phyloP scores from a whole-genome alignment of 2,329 filamentous ascomycete genomes.

The Cladophialophora bantiana region DNA sequence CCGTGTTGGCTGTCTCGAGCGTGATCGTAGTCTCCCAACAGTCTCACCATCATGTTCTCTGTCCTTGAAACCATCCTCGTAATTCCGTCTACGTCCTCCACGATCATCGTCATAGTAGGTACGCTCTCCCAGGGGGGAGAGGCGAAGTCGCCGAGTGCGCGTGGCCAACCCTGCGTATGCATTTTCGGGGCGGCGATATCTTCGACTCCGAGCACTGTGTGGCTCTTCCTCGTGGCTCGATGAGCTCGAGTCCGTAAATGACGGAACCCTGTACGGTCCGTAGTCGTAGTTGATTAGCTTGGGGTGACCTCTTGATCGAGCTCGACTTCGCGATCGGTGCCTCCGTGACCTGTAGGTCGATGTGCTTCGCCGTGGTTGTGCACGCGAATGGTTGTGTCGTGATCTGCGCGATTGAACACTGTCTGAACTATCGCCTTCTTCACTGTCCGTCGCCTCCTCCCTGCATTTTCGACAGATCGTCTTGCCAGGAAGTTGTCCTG shows the following conservation, averaged over 20 bases:
- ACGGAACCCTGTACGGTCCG: constrained; percentile 1
- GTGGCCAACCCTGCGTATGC: constrained; percentile 4
- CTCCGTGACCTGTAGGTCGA: constrained; percentile 2
- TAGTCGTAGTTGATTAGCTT: constrained; percentile 5
- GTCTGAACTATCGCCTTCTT: constrained; percentile 33
- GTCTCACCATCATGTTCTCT: constrained; percentile 20
- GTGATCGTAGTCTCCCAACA: neutral
- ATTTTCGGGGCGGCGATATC: constrained; percentile 10
- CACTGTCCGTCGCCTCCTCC: constrained; percentile 36
- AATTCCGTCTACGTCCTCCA: neutral
- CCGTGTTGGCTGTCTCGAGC: constrained; percentile 10
- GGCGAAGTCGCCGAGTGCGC: constrained; percentile 20
- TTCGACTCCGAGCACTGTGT: constrained; percentile 3
- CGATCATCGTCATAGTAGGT: constrained; percentile 12
- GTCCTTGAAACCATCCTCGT: constrained; percentile 10
- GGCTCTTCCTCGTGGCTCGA: constrained; percentile 9
- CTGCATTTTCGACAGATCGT: constrained; percentile 39
- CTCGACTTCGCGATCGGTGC: constrained; percentile 16
- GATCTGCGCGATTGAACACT: constrained; percentile 18
- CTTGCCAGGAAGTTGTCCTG: constrained; percentile 35
- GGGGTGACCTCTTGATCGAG: constrained; percentile 10
- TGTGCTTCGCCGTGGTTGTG: constrained; percentile 5
- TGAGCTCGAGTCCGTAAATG: constrained; percentile 20
- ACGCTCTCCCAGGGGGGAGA: constrained; percentile 23
- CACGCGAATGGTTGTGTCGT: constrained; percentile 22